Evolutionary conservation across 2,329 filamentous ascomycete genomes (phyloP), one percentile per base, ranked within the genome.

Genomic region (Tolypocladium pustulatum): DNA sequence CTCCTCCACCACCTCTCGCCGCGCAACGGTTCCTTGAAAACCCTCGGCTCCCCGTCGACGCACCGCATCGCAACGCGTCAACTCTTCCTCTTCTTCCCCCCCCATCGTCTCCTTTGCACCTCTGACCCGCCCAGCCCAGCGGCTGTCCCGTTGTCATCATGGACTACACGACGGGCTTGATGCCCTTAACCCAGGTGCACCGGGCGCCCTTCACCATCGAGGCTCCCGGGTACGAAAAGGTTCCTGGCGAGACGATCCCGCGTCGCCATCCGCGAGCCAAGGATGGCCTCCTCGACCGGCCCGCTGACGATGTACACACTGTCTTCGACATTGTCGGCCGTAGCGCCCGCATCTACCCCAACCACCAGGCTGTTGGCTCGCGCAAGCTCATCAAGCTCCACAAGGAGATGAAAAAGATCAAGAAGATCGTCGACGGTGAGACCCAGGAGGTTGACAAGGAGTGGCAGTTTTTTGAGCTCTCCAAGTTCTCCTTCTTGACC

Each of bases 391-490:
- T 96, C 73, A 80, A 87, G 73, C 84, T 87, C 54, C 91, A 96
- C 74, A 83, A 83, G 67, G 91, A 96, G 79, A 87, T 82, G 65
- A 96, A 93, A 79, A 94, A 91, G 81, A 78, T 96, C 65, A 88
- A 91, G 81, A 96, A 95, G 82, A 81, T 90, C 56, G 78, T 96
- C 59, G 89, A 95, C 68, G 91, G 91, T 65, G 82, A 89, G 71
- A 82, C 91, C 72, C 78, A 81, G 63, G 84, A 92, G 75, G 84
- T 94, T 38, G 89, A 95, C 63, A 96, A 96, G 84, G 84, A 93
- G 72, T 96, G 91, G 91, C 86, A 87, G 57, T 95, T 86, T 75
- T 95, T 90, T 66, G 91, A 96, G 80, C 84, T 95, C 65, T 87
- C 88, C 61, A 78, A 79, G 55, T 96, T 89, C 77, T 79, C 81